Evolutionary conservation across 441 rosid species (phyloP).

Genomic region (Flueggea neowawraea): DNA sequence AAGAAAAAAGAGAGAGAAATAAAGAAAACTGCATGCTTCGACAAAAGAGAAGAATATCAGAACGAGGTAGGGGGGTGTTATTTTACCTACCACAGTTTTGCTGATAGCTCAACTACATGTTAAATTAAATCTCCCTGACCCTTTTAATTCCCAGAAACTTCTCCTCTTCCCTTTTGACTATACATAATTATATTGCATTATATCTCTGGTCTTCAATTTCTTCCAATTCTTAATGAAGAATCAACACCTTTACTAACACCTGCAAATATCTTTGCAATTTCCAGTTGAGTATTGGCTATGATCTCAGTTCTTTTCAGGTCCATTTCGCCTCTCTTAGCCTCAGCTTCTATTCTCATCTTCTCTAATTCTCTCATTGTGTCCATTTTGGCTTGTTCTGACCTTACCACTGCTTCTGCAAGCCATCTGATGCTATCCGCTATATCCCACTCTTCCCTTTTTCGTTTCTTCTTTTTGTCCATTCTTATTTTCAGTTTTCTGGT

Average conservation of each 20-base stretch:
- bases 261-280: slow-evolving; percentile 86
- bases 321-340: slow-evolving; percentile 79
- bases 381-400: slow-evolving; percentile 85
- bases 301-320: slow-evolving; percentile 93
- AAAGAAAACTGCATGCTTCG: slow-evolving; percentile 33
- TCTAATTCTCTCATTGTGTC: slow-evolving; percentile 86
- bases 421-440: slow-evolving; percentile 79
- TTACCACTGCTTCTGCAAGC: slow-evolving; percentile 80
- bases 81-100: too few species aligned
- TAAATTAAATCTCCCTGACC: too few species aligned
- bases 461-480: slow-evolving; percentile 35
- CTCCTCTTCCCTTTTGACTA: too few species aligned
- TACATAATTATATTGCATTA: too few species aligned
- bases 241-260: slow-evolving; percentile 56
- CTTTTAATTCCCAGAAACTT: too few species aligned
- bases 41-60: too few species aligned
- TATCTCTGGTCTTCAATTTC: slow-evolving; percentile 27
- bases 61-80: too few species aligned
- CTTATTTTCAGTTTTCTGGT: slow-evolving; percentile 28
- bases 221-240: slow-evolving; percentile 81
- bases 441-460: slow-evolving; percentile 49
- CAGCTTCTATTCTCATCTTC: slow-evolving; percentile 89
- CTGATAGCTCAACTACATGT: too few species aligned
- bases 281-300: slow-evolving; percentile 81
- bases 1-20: slow-evolving; percentile 41